Conservation (phyloP, 331 rosid species). For the Rhamnella rubrinervis region DNA sequence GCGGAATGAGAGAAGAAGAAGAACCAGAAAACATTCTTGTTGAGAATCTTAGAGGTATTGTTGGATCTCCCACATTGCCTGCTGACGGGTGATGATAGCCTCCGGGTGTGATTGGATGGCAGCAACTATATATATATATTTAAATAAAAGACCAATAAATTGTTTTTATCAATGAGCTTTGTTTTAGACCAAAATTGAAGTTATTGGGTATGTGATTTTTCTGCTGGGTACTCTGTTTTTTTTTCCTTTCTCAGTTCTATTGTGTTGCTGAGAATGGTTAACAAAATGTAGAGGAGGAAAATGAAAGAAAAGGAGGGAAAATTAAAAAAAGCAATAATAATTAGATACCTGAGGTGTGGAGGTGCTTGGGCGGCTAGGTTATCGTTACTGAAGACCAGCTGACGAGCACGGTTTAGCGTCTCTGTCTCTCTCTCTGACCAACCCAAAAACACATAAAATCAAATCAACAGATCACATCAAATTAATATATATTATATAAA, state of each 20-base stretch:
- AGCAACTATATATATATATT: conserved; percentile 45
- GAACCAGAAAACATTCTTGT: conserved; percentile 69
- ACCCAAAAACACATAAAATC: conserved; percentile 23
- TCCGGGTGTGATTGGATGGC: conserved; percentile 59
- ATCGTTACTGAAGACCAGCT: conserved; percentile 82
- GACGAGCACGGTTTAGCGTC: conserved; percentile 92
- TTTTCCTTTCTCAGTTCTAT: no score
- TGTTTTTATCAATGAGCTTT: no score
- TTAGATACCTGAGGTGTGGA: conserved; percentile 69
- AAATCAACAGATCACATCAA: conserved; percentile 25
- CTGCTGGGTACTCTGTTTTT: not conserved
- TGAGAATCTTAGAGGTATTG: conserved; percentile 63
- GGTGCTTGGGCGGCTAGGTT: conserved; percentile 52
- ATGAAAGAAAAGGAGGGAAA: not conserved
- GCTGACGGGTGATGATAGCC: conserved; percentile 38
- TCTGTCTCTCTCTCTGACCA: conserved; percentile 94
- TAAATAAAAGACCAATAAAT: no score
- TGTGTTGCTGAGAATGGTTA: not conserved
- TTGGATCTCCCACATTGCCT: conserved; percentile 54
- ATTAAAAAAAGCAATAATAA: not conserved
- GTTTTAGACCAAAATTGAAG: no score
- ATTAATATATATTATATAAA: not conserved
- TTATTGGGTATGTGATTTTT: no score
- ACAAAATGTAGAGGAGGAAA: not conserved
- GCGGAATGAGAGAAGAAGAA: conserved; percentile 45